A percentile compares a stretch with the other conserved stretches of the same genome.
Evolutionary conservation across 768 basidiomycete species (phyloP).

Genomic region (Tulasnella sp.): DNA sequence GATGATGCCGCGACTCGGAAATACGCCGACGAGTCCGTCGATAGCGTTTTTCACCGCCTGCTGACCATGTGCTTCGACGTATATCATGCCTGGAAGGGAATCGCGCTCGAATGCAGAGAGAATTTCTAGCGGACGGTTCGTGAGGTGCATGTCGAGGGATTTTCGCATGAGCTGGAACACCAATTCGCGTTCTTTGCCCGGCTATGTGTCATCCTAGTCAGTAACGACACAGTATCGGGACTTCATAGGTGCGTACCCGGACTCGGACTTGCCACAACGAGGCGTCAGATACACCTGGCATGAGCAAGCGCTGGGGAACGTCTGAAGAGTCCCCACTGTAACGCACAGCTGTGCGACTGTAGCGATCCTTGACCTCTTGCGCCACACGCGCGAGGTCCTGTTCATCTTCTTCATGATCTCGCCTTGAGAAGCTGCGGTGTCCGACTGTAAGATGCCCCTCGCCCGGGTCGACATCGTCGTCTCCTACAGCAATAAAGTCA

Average conservation of each 20-base stretch:
- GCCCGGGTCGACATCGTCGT: constrained; percentile 37
- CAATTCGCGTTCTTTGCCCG: constrained; percentile 85
- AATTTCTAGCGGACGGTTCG: constrained; percentile 69
- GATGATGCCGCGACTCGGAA: constrained; percentile 65
- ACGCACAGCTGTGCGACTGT: constrained; percentile 52
- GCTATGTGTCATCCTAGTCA: constrained; percentile 35
- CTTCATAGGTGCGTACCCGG: constrained; percentile 43
- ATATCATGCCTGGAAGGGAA: constrained; percentile 90
- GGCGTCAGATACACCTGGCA: constrained; percentile 95
- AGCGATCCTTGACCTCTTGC: constrained; percentile 66
- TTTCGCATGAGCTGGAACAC: constrained; percentile 94
- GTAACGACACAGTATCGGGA: background rate
- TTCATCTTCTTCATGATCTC: constrained; percentile 63
- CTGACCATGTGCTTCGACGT: constrained; percentile 85
- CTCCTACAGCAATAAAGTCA: constrained; percentile 38
- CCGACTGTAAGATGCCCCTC: constrained; percentile 38
- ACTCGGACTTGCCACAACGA: constrained; percentile 93
- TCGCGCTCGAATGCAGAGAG: constrained; percentile 93
- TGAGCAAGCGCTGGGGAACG: constrained; percentile 82
- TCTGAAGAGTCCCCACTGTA: constrained; percentile 90
- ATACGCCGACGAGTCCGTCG: constrained; percentile 87
- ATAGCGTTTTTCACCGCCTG: constrained; percentile 78
- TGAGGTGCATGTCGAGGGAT: constrained; percentile 73
- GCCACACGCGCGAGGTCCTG: constrained; percentile 79
- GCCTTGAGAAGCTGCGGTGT: constrained; percentile 56